These are phyloP conservation scores for Erythrophleum ivorense DNA, from an alignment of 331 rosid species.

Conservation along the genomic window DNA sequence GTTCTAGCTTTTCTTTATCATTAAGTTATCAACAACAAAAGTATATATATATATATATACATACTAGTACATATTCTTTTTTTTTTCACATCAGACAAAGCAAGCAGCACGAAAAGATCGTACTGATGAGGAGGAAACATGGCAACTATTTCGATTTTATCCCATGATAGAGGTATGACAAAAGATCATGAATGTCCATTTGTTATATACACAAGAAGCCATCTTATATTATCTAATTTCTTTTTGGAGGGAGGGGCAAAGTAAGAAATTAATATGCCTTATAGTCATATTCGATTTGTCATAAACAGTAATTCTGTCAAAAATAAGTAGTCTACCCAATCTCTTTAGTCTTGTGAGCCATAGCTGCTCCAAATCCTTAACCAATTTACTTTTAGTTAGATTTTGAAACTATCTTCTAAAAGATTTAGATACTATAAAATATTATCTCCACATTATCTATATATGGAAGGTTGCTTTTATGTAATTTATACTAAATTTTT, in stretches of 20 bases:
- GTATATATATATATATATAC: neutral
- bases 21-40: neutral
- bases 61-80: neutral
- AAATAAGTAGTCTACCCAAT: neutral
- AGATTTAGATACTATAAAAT: neutral
- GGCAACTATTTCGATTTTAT: conserved; percentile 88
- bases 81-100: conserved; percentile 59
- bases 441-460: neutral
- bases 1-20: conserved; percentile 7
- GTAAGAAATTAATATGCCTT: neutral
- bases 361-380: neutral
- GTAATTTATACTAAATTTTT: neutral
- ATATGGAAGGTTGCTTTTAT: neutral
- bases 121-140: conserved; percentile 78
- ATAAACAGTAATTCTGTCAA: neutral
- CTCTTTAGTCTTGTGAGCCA: neutral
- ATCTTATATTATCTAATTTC: neutral
- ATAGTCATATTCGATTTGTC: conserved; percentile 1
- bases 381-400: neutral
- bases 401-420: neutral
- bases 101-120: conserved; percentile 89
- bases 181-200: conserved; percentile 15
- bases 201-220: neutral
- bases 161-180: conserved; percentile 84
- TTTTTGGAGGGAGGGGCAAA: neutral